Evolutionary conservation across 139 green algal species (phyloP).

Genomic region (Raphidocelis subcapitata): DNA sequence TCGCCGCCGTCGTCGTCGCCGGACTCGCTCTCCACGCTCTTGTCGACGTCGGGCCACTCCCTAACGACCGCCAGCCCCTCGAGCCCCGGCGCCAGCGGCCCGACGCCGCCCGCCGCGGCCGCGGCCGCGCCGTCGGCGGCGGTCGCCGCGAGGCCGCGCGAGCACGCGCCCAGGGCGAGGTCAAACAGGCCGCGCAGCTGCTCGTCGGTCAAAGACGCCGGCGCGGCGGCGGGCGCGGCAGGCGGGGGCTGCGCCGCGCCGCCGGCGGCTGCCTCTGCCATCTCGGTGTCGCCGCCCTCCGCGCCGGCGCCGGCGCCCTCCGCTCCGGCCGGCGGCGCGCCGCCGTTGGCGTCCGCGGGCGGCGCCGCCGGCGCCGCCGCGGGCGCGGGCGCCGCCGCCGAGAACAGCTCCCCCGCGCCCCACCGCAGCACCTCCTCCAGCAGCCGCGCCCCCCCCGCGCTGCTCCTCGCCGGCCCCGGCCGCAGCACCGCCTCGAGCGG

Average conservation of each 20-base stretch:
- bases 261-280: too few relatives aligned
- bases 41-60: conserved; percentile 35
- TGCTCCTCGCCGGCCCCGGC: conserved; percentile 25
- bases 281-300: too few relatives aligned
- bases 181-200: too few relatives aligned
- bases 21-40: conserved; percentile 33
- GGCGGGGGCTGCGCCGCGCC: conserved; percentile 5
- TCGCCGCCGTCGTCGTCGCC: neutral
- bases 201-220: neutral
- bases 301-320: too few relatives aligned
- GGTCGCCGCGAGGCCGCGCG: too few relatives aligned
- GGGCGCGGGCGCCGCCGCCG: neutral
- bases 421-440: conserved; percentile 69
- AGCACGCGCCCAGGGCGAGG: too few relatives aligned
- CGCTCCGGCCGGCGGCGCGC: too few relatives aligned
- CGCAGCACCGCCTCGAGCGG: conserved; percentile 45
- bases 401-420: conserved; percentile 56
- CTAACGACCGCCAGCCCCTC: conserved; percentile 31
- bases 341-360: too few relatives aligned
- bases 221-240: neutral
- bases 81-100: conserved; percentile 28
- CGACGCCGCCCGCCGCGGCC: conserved; percentile 4
- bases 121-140: too few relatives aligned
- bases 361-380: too few relatives aligned
- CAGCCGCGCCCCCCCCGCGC: conserved; percentile 20